phyloP scores from a whole-genome alignment of 2,329 filamentous ascomycete species.

The Westerdykella ornata region DNA sequence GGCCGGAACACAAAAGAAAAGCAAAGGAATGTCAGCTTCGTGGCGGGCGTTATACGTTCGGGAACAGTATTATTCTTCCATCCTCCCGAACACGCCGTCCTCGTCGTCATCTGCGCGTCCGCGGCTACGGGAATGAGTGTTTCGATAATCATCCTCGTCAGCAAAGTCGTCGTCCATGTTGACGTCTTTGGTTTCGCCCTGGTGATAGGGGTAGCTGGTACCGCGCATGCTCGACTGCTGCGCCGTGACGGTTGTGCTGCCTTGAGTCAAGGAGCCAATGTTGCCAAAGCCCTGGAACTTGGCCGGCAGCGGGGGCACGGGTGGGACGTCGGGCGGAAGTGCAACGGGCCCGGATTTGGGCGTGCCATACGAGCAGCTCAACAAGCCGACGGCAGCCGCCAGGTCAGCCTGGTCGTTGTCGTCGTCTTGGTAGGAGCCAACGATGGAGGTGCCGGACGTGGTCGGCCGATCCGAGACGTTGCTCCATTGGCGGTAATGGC shows the following conservation, averaged over 20 bases:
- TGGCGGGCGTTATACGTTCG: conserved; percentile 7
- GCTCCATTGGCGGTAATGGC: conserved; percentile 64
- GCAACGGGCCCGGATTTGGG: conserved; percentile 58
- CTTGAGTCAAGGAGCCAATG: conserved; percentile 46
- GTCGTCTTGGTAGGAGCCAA: conserved; percentile 63
- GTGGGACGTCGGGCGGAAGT: conserved; percentile 67
- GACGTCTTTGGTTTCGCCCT: conserved; percentile 44
- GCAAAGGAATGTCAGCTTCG: conserved; percentile 4
- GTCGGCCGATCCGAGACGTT: conserved; percentile 63
- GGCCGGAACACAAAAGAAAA: conserved; percentile 15
- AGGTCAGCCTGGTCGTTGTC: conserved; percentile 68
- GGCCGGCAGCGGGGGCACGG: conserved; percentile 78
- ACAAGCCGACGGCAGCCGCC: conserved; percentile 80
- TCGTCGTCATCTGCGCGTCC: conserved; percentile 79
- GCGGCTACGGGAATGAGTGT: conserved; percentile 38
- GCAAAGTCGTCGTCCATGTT: conserved; percentile 52
- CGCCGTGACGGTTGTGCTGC: conserved; percentile 49
- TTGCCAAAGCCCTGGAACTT: conserved; percentile 62
- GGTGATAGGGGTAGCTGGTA: conserved; percentile 53
- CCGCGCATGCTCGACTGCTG: conserved; percentile 57
- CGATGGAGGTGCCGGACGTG: conserved; percentile 56
- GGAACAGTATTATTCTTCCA: conserved; percentile 61
- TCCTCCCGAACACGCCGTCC: conserved; percentile 88
- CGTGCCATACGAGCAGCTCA: conserved; percentile 87
- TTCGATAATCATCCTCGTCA: conserved; percentile 60